phyloP scores from a whole-genome alignment of 169 alveolate species.

The Eimeria necatrix region DNA sequence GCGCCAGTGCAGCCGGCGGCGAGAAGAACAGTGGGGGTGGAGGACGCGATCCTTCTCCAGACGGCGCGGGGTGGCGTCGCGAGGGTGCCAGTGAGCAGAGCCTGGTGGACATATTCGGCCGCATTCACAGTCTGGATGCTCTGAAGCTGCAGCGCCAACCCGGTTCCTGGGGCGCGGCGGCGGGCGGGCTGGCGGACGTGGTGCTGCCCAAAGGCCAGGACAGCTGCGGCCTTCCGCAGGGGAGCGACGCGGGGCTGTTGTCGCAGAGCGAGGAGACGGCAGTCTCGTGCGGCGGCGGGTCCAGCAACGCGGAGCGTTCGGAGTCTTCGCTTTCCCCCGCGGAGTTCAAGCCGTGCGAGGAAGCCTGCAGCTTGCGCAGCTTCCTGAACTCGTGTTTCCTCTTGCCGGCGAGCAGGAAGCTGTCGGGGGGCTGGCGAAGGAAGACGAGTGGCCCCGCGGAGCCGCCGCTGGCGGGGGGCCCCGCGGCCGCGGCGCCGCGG shows the following conservation, averaged over 20 bases:
- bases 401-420: slow-evolving; percentile 60
- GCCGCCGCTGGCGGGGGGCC: slow-evolving; percentile 19
- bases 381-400: slow-evolving; percentile 57
- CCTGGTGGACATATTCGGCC: slow-evolving; percentile 72
- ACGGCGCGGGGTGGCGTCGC: slow-evolving; percentile 17
- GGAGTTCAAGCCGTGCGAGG: slow-evolving; percentile 59
- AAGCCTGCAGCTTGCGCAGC: slow-evolving; percentile 61
- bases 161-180: slow-evolving; percentile 23
- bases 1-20: background rate
- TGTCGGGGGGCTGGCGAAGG: slow-evolving; percentile 60
- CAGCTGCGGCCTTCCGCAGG: background rate
- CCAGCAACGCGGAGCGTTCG: slow-evolving; percentile 64
- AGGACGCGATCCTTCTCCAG: slow-evolving; percentile 45
- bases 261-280: slow-evolving; percentile 54
- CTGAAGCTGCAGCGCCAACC: slow-evolving; percentile 73
- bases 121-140: slow-evolving; percentile 59
- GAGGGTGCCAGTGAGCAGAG: slow-evolving; percentile 66
- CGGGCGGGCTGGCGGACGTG: background rate
- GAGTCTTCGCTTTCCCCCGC: slow-evolving; percentile 56
- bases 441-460: slow-evolving; percentile 28
- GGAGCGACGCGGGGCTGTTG: background rate
- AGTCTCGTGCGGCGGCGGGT: slow-evolving; percentile 12
- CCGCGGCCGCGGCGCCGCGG: slow-evolving; percentile 20
- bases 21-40: background rate
- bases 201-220: slow-evolving; percentile 7